Base-by-base conservation (phyloP, 23 red algal genomes). In the Agarophyton chilense region DNA sequence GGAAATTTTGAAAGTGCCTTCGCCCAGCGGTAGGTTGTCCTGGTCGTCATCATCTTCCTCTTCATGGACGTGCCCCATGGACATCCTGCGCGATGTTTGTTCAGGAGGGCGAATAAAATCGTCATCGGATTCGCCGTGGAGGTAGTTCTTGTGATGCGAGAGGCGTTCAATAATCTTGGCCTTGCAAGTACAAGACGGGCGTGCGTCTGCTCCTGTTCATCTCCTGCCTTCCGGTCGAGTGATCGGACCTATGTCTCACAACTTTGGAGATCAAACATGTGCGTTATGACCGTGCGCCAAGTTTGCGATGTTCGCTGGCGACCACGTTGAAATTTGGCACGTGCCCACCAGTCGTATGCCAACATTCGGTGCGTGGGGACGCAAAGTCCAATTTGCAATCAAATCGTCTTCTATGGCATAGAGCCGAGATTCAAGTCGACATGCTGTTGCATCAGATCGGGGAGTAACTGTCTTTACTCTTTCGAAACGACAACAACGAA, bases 321-420 rank as follows among this genome's bases (percentile, higher is more conserved):
- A 75, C 3, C 67, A 51, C 21, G 79, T 95, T 25, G 79, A 95
- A 62, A 78, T 95, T 24, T 95, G 93, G 93, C 25, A 83, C 18
- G 25, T 91, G 14, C 93, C 93, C 10, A 25, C 64, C 93, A 17
- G n/a, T n/a, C n/a, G n/a, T n/a, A n/a, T n/a, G n/a, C n/a, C n/a
- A n/a, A n/a, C n/a, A n/a, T n/a, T n/a, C n/a, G n/a, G n/a, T n/a
- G n/a, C n/a, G n/a, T n/a, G n/a, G n/a, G n/a, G n/a, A n/a, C n/a
- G n/a, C n/a, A n/a, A n/a, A n/a, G n/a, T n/a, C n/a, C n/a, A n/a
- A n/a, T n/a, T n/a, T n/a, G n/a, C n/a, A n/a, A n/a, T n/a, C n/a
- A n/a, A n/a, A n/a, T n/a, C n/a, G n/a, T n/a, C n/a, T n/a, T n/a
- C n/a, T n/a, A n/a, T n/a, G n/a, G n/a, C n/a, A n/a, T n/a, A n/a